These are phyloP conservation scores for Rasamsonia emersonii DNA, from an alignment of 2,329 filamentous ascomycete genomes.

Conservation along the genomic window DNA sequence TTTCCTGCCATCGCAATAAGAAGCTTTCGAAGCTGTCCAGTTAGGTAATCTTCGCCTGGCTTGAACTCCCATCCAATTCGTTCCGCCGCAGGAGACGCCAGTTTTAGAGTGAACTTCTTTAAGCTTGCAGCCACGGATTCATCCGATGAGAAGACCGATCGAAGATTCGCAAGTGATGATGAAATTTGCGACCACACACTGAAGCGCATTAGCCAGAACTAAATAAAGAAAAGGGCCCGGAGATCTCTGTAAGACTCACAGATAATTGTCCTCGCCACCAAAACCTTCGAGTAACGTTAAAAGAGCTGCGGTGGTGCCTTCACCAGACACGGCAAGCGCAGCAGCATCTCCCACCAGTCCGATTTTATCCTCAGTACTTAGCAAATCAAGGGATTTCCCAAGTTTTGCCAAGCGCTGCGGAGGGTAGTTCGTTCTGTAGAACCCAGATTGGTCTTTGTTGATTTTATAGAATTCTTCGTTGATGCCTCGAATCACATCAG, in stretches of 20 bases:
- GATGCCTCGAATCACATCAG: slow-evolving; percentile 57
- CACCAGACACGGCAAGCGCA: slow-evolving; percentile 78
- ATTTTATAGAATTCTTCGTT: slow-evolving; percentile 88
- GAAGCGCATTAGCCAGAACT: slow-evolving; percentile 8
- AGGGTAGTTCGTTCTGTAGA: slow-evolving; percentile 89
- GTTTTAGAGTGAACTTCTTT: slow-evolving; percentile 67
- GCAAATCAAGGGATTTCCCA: slow-evolving; percentile 62
- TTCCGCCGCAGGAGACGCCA: slow-evolving; percentile 66
- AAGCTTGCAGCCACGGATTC: slow-evolving; percentile 62
- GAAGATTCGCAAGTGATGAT: slow-evolving; percentile 64
- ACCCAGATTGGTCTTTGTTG: slow-evolving; percentile 81
- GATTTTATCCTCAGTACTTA: slow-evolving; percentile 85
- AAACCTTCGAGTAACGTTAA: slow-evolving; percentile 82
- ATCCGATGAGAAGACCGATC: slow-evolving; percentile 76
- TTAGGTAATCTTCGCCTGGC: slow-evolving; percentile 71
- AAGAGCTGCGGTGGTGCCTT: slow-evolving; percentile 71
- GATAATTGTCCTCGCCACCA: slow-evolving; percentile 67
- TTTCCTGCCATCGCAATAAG: slow-evolving; percentile 68
- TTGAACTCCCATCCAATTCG: slow-evolving; percentile 78
- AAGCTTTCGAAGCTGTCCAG: slow-evolving; percentile 70
- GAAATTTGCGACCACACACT: slow-evolving; percentile 80
- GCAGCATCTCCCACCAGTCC: slow-evolving; percentile 83
- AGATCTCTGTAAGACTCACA: slow-evolving; percentile 39
- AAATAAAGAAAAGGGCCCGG: neutral
- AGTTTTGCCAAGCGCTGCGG: slow-evolving; percentile 74